Percentiles rank a stretch among this genome's conserved stretches.
phyloP scores from a whole-genome alignment of 345 rosid genomes.

The Trapa incisa region DNA sequence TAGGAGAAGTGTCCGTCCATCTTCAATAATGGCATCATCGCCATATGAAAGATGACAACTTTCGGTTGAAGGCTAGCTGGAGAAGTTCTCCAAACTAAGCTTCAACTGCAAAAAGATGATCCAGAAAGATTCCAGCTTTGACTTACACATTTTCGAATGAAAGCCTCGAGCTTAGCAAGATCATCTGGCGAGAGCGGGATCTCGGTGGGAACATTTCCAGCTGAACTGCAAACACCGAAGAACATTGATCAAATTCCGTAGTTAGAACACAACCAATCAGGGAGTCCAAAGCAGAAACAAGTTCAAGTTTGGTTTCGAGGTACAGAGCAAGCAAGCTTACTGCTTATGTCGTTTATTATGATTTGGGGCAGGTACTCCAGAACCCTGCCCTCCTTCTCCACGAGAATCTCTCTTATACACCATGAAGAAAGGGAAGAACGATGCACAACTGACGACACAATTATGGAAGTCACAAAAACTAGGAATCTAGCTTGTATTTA shows the following conservation, averaged over 20 bases:
- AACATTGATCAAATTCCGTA: conserved; percentile 1
- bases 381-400: conserved; percentile 15
- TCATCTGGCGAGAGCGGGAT: conserved; percentile 18
- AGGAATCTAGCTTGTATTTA: background rate
- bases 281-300: too few relatives aligned
- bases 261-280: background rate
- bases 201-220: conserved; percentile 26
- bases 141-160: conserved; percentile 32
- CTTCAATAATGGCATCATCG: too few relatives aligned
- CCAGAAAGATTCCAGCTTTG: background rate
- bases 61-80: too few relatives aligned
- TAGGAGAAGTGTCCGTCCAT: too few relatives aligned
- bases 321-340: background rate
- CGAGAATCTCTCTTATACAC: conserved; percentile 20
- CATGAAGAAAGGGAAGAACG: conserved; percentile 4
- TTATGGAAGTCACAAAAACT: background rate
- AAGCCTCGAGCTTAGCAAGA: conserved; percentile 30
- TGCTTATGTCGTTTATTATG: conserved; percentile 14
- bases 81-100: background rate
- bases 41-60: too few relatives aligned
- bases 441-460: background rate
- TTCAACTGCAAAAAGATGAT: background rate
- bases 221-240: conserved; percentile 24
- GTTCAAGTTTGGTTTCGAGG: too few relatives aligned
- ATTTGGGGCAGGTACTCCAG: conserved; percentile 8